Percentiles rank a stretch among this genome's conserved stretches.
Evolutionary conservation across 257 asterid species (phyloP).

Genomic region (Osmanthus fragrans): DNA sequence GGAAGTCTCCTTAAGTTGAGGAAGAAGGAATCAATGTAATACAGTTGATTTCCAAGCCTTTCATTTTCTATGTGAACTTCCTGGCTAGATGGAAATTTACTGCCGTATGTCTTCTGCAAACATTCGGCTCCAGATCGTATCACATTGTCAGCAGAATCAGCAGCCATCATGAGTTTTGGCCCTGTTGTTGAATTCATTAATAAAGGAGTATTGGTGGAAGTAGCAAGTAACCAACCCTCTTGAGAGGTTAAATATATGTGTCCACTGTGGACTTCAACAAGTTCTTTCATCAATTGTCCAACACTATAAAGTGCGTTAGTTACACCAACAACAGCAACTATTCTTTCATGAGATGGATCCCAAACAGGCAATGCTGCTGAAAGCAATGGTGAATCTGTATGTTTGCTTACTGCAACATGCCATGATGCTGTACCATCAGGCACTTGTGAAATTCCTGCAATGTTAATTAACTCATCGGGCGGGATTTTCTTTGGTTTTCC

Average conservation of each 20-base stretch:
- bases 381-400: constrained; percentile 76
- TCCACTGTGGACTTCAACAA: constrained; percentile 88
- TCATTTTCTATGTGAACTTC: constrained; percentile 91
- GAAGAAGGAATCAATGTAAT: constrained; percentile 83
- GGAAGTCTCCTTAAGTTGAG: constrained; percentile 90
- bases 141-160: constrained; percentile 63
- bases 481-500: constrained; percentile 62
- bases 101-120: constrained; percentile 52
- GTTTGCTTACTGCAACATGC: constrained; percentile 96
- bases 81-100: constrained; percentile 54
- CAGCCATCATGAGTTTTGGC: constrained; percentile 80
- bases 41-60: constrained; percentile 58
- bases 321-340: constrained; percentile 91
- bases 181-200: constrained; percentile 59
- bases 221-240: constrained; percentile 92
- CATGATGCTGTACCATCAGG: constrained; percentile 93
- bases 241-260: constrained; percentile 86
- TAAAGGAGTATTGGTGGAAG: constrained; percentile 74
- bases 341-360: constrained; percentile 62
- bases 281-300: constrained; percentile 85
- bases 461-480: constrained; percentile 80
- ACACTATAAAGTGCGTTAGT: constrained; percentile 90
- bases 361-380: constrained; percentile 93
- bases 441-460: constrained; percentile 88
- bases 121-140: constrained; percentile 78